Evolutionary conservation across 2,329 filamentous ascomycete genomes (phyloP).

Genomic region (Colletotrichum cereale): DNA sequence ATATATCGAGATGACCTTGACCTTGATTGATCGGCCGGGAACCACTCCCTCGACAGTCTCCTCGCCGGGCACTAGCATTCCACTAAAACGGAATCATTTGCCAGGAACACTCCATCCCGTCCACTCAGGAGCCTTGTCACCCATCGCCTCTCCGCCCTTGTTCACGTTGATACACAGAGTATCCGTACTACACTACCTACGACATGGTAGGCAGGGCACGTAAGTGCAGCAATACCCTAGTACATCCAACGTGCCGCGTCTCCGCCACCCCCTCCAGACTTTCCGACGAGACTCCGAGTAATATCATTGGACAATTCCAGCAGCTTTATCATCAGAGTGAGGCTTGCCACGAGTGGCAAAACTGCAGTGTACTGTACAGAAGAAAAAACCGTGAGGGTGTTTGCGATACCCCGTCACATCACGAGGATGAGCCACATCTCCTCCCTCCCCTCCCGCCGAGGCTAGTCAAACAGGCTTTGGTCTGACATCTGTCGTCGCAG

Average conservation of each 20-base stretch:
- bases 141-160: not conserved
- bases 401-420: not conserved
- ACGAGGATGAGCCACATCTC: conserved; percentile 4
- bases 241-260: not conserved
- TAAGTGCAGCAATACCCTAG: too few species aligned
- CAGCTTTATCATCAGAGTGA: not conserved
- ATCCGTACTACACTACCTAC: not conserved
- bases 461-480: conserved; percentile 6
- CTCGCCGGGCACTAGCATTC: not conserved
- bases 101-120: not conserved
- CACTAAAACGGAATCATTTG: conserved; percentile 1
- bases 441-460: not conserved
- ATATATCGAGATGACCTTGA: not conserved
- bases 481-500: conserved; percentile 7
- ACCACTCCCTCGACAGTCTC: not conserved
- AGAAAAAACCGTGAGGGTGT: not conserved
- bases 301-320: not conserved
- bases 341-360: conserved; percentile 4
- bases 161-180: not conserved
- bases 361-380: too few species aligned
- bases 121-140: conserved; percentile 3
- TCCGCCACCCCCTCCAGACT: not conserved
- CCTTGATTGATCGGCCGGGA: conserved; percentile 10
- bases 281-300: not conserved
- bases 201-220: too few species aligned